These are phyloP conservation scores for Ophidiomyces ophidiicola DNA, from an alignment of 2,329 filamentous ascomycete species.

Conservation along the genomic window DNA sequence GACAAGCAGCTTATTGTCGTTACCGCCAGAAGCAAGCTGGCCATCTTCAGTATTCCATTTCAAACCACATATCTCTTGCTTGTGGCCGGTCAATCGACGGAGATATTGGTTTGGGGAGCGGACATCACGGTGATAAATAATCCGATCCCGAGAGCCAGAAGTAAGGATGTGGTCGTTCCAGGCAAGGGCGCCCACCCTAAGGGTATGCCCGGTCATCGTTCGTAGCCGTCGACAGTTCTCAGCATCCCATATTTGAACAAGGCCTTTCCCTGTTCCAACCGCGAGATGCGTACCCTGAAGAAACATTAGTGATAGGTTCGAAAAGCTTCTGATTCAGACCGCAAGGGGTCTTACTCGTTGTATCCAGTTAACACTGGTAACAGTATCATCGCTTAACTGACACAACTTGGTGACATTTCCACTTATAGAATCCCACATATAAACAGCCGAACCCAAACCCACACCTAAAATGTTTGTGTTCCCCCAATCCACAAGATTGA, in stretches of 20 bases:
- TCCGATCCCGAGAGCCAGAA: constrained; percentile 81
- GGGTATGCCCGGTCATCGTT: constrained; percentile 94
- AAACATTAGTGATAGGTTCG: constrained; percentile 12
- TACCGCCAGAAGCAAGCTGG: constrained; percentile 87
- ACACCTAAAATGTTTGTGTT: constrained; percentile 89
- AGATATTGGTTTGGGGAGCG: constrained; percentile 84
- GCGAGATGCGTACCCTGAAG: constrained; percentile 73
- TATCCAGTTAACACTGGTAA: constrained; percentile 97
- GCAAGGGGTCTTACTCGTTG: constrained; percentile 49
- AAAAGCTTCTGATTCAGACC: neutral
- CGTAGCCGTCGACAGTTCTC: constrained; percentile 71
- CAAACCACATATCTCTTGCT: constrained; percentile 92
- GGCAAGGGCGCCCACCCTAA: constrained; percentile 80
- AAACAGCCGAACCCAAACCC: constrained; percentile 82
- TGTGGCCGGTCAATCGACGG: constrained; percentile 78
- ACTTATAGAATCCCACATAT: constrained; percentile 93
- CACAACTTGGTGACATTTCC: constrained; percentile 90
- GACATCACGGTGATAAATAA: constrained; percentile 93
- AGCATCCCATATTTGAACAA: constrained; percentile 97
- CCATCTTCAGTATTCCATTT: constrained; percentile 96
- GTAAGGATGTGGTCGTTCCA: constrained; percentile 98
- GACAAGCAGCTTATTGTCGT: constrained; percentile 97
- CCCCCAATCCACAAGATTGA: constrained; percentile 96
- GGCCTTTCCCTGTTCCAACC: constrained; percentile 85
- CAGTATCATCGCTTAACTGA: constrained; percentile 80